These are phyloP conservation scores for Xylaria telfairii DNA, from an alignment of 495 filamentous ascomycete species.

Conservation along the genomic window DNA sequence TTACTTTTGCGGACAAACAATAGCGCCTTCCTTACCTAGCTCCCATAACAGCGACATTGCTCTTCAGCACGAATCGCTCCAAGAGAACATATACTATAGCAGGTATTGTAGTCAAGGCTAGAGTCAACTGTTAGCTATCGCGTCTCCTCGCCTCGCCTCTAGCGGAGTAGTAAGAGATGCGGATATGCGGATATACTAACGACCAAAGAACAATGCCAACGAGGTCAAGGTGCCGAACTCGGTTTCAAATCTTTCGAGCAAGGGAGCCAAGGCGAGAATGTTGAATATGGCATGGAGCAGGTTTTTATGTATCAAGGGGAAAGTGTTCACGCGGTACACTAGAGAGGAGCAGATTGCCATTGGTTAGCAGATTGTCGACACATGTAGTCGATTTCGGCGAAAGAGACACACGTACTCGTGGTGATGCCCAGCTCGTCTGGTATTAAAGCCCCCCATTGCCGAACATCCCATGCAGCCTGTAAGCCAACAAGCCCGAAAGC, in stretches of 20 bases:
- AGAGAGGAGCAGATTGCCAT: constrained; percentile 43
- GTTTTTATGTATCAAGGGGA: constrained; percentile 82
- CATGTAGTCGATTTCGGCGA: background rate
- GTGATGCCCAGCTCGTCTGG: constrained; percentile 74
- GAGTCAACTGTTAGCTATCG: constrained; percentile 19
- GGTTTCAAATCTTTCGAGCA: constrained; percentile 91
- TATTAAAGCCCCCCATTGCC: constrained; percentile 76
- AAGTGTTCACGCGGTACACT: constrained; percentile 96
- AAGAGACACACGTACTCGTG: constrained; percentile 66
- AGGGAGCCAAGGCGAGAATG: constrained; percentile 75
- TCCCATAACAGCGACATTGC: constrained; percentile 75
- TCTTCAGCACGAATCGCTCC: constrained; percentile 68
- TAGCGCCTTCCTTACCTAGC: constrained; percentile 66
- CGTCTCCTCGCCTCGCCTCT: background rate
- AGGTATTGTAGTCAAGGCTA: constrained; percentile 76
- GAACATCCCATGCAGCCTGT: constrained; percentile 69
- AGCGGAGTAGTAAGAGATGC: background rate
- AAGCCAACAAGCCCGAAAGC: constrained; percentile 71
- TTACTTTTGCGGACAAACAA: background rate
- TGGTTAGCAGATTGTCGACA: constrained; percentile 14
- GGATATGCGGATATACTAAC: constrained; percentile 62
- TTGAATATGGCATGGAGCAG: constrained; percentile 84
- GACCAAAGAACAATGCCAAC: constrained; percentile 82
- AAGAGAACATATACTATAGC: constrained; percentile 72
- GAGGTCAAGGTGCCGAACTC: constrained; percentile 91